A percentile compares a stretch with the other conserved stretches of the same genome.
These are phyloP conservation scores for Leccinum imitatum DNA, from an alignment of 768 basidiomycete species.

Conservation along the genomic window DNA sequence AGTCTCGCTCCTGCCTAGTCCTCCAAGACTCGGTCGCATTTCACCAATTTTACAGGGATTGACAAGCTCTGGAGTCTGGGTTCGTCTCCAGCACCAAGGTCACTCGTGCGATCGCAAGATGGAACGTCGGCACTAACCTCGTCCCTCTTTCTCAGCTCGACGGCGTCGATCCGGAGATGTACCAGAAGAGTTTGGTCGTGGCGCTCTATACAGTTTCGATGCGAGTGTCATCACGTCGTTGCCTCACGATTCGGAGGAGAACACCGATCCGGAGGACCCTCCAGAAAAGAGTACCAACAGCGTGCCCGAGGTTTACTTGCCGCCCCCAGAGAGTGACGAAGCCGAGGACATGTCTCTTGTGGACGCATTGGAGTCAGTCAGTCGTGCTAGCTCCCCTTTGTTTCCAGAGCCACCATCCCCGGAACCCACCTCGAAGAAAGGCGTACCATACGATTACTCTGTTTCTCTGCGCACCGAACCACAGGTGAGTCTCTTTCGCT, in stretches of 20 bases:
- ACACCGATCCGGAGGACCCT: constrained; percentile 38
- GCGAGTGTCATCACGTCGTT: constrained; percentile 56
- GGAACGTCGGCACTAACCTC: too few species aligned
- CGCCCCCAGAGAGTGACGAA: constrained; percentile 44
- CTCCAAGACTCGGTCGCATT: too few species aligned
- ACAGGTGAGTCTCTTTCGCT: constrained; percentile 41
- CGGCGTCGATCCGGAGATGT: too few species aligned
- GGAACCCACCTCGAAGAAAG: constrained; percentile 48
- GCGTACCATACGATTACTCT: constrained; percentile 48
- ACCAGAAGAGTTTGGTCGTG: constrained; percentile 25
- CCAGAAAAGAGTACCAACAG: constrained; percentile 47
- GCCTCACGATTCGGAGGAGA: constrained; percentile 37
- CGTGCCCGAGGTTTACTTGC: constrained; percentile 53
- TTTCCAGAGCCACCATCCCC: constrained; percentile 37
- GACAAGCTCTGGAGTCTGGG: too few species aligned
- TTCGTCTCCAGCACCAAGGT: too few species aligned
- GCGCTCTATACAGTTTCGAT: constrained; percentile 53
- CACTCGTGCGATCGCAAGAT: too few species aligned
- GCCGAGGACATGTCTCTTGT: constrained; percentile 49
- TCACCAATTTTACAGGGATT: too few species aligned
- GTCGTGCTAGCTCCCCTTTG: constrained; percentile 49
- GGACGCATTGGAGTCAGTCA: constrained; percentile 59
- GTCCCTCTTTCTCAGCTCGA: too few species aligned
- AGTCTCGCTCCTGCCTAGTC: too few species aligned
- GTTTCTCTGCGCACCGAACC: constrained; percentile 60